Evolutionary conservation across 2,329 filamentous ascomycete species (phyloP).

Genomic region (Diaporthe ilicicola): DNA sequence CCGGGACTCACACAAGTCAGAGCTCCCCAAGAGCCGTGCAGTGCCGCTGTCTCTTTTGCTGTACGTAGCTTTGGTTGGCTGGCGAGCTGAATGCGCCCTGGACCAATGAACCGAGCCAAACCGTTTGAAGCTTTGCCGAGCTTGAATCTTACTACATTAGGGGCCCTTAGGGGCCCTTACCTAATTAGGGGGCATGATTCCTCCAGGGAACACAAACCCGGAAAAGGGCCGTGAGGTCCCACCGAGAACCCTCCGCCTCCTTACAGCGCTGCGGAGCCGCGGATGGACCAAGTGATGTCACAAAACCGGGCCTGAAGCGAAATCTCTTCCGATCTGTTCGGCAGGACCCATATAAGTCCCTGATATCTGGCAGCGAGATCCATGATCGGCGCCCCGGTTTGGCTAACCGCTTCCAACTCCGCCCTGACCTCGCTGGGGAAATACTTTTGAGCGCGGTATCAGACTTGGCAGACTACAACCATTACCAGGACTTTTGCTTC

Average conservation of each 20-base stretch:
- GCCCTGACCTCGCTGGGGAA: neutral
- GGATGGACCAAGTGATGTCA: constrained; percentile 31
- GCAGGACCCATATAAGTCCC: constrained; percentile 21
- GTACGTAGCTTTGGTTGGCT: neutral
- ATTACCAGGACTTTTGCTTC: neutral
- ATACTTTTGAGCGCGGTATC: neutral
- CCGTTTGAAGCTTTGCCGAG: constrained; percentile 20
- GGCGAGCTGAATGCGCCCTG: neutral
- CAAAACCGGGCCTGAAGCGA: constrained; percentile 29
- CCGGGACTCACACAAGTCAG: neutral
- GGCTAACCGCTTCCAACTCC: constrained; percentile 14
- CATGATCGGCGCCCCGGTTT: constrained; percentile 20
- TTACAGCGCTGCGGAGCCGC: constrained; percentile 29
- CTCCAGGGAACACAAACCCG: constrained; percentile 15
- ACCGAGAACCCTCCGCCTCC: constrained; percentile 13
- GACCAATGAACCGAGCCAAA: constrained; percentile 17
- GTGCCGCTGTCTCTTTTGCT: neutral
- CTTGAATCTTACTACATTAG: constrained; percentile 4
- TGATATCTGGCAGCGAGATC: constrained; percentile 3
- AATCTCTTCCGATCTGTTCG: constrained; percentile 32
- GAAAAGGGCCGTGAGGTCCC: constrained; percentile 31
- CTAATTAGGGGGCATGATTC: neutral
- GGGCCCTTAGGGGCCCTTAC: neutral
- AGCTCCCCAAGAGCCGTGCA: neutral
- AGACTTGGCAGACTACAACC: no score